Percentiles rank a stretch among this genome's conserved stretches.
phyloP scores from a whole-genome alignment of 2,329 filamentous ascomycete genomes.

The Aspergillus ustus region DNA sequence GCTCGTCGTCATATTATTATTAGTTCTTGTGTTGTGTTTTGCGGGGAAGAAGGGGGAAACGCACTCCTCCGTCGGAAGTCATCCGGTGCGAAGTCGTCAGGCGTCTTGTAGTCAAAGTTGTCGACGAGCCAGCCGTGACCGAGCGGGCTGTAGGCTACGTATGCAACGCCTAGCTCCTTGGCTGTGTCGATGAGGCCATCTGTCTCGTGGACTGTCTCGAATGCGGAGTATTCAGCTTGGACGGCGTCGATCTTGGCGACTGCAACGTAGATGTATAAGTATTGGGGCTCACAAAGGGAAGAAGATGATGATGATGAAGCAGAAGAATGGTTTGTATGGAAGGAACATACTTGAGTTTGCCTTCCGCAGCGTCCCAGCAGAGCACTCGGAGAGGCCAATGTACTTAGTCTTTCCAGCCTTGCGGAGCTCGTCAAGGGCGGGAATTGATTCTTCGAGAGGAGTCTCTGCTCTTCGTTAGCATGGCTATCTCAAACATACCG shows the following conservation, averaged over 20 bases:
- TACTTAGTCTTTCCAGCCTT: constrained; percentile 55
- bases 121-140: constrained; percentile 56
- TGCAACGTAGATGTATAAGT: constrained; percentile 21
- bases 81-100: constrained; percentile 51
- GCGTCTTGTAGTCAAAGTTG: constrained; percentile 47
- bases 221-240: constrained; percentile 53
- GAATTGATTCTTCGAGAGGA: constrained; percentile 53
- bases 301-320: not conserved
- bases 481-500: not conserved
- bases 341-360: constrained; percentile 48
- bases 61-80: constrained; percentile 48
- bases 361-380: constrained; percentile 50
- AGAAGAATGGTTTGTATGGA: no score
- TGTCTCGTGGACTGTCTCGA: constrained; percentile 49
- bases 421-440: constrained; percentile 53
- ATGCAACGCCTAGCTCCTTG: constrained; percentile 49
- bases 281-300: not conserved
- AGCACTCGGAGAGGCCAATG: constrained; percentile 55
- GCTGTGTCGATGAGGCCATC: constrained; percentile 48
- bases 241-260: constrained; percentile 54
- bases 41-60: constrained; percentile 15
- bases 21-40: not conserved
- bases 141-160: constrained; percentile 53
- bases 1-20: not conserved
- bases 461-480: constrained; percentile 37